Percentiles rank a stretch among this genome's conserved stretches.
Conservation (phyloP, 371 early-diverging fungal species). For the Ordospora colligata region DNA sequence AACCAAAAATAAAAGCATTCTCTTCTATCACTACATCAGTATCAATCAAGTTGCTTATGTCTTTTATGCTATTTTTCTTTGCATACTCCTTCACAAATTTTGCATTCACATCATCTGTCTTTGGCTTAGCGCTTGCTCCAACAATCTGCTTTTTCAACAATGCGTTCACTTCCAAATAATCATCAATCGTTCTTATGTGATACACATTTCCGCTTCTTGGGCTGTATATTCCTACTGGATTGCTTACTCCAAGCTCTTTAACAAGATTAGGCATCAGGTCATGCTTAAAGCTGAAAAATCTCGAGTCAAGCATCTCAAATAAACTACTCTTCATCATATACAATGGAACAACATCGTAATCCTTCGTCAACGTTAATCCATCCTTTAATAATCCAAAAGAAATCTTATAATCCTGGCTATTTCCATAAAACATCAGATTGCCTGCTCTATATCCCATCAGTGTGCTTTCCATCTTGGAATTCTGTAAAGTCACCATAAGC, state of each 20-base stretch:
- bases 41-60: constrained; percentile 23
- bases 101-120: not conserved
- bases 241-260: not conserved
- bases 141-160: not conserved
- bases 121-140: not conserved
- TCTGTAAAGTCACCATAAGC: constrained; percentile 15
- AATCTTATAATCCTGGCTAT: not conserved
- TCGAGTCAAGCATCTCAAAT: not conserved
- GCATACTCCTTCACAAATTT: constrained; percentile 17
- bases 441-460: constrained; percentile 6
- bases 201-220: not conserved
- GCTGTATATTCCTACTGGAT: constrained; percentile 23
- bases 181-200: constrained; percentile 16
- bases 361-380: not conserved
- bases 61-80: constrained; percentile 22
- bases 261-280: constrained; percentile 23
- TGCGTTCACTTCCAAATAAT: constrained; percentile 1
- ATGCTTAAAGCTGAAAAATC: constrained; percentile 29
- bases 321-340: constrained; percentile 24
- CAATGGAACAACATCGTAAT: constrained; percentile 16
- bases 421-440: constrained; percentile 23
- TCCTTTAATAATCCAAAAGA: constrained; percentile 13
- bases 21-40: not conserved
- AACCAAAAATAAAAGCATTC: not conserved
- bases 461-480: not conserved